Base-by-base conservation (phyloP, 257 asterid species). In the Gentiana macrophylla region DNA sequence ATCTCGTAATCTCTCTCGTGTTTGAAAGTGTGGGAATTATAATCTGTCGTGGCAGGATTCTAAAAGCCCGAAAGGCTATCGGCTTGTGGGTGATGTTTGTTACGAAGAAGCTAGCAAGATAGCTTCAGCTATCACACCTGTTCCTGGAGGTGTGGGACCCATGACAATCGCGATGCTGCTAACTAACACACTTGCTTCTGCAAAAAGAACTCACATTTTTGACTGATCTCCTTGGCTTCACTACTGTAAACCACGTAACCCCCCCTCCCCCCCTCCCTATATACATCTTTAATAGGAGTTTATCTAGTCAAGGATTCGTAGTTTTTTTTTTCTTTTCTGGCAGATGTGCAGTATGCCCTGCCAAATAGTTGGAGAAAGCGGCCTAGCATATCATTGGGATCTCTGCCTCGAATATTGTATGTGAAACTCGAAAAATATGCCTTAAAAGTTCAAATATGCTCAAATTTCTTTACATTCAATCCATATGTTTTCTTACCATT, bases 121-220 rank as follows among this genome's bases (percentile, higher is more conserved):
- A 49, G 98, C 98, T 55, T 91, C 97, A 6, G 98, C 97, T 35
- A 77, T 91, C 50, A 87, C 95, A 34, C 98, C 98, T 35, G 98
- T 87, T 61, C 97, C 98, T 3, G 95, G 95, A 11, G 98, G 96
- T 12, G 98, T 91, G 49, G 98, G 98, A 59, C 98, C 98, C 3
- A 84, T 91, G 98, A 91, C 98, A 49, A 87, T 91, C 46, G 97
- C 97, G 15, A 91, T 91, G 98, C 93, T 91, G 65, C 83, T 91
- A n/a, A 76, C 86, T 1, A 91, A 91, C 68, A 91, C 98, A 12
- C 84, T 91, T n/a, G 33, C 72, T 34, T 94, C 98, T 7, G 86
- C 97, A 32, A 84, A 85, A 66, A 77, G 96, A 67, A 76, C 75
- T 56, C 59, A 82, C 72, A 71, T 63, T 70, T 74, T 83, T 59